phyloP scores from a whole-genome alignment of 371 early-diverging fungal species.

The Mucor plumbeus region DNA sequence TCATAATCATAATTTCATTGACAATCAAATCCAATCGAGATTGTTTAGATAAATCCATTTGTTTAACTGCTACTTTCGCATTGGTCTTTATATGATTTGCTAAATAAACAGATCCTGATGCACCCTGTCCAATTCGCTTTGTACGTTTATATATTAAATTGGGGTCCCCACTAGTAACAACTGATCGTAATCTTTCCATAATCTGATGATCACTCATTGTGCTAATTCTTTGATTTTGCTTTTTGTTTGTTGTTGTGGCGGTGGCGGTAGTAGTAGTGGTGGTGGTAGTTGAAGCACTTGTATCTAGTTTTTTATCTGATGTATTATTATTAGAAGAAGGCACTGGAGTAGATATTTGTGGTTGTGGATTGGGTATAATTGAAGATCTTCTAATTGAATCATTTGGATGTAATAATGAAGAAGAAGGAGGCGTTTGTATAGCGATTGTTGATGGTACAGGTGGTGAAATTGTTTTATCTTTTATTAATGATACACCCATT shows the following conservation, averaged over 20 bases:
- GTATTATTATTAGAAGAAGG: constrained; percentile 20
- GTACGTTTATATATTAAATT: constrained; percentile 79
- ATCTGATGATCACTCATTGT: constrained; percentile 88
- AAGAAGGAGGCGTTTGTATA: background rate
- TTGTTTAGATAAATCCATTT: constrained; percentile 93
- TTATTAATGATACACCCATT: background rate
- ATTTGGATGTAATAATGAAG: background rate
- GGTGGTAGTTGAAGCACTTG: background rate
- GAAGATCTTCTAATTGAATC: background rate
- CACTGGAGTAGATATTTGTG: constrained; percentile 36
- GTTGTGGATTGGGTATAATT: constrained; percentile 27
- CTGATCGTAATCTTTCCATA: constrained; percentile 76
- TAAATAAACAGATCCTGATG: constrained; percentile 93
- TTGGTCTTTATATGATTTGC: constrained; percentile 70
- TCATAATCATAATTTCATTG: constrained; percentile 97
- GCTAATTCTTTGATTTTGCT: constrained; percentile 69
- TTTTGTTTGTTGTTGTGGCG: constrained; percentile 2
- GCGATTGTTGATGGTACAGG: background rate
- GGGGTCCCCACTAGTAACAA: constrained; percentile 88
- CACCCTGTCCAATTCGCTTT: constrained; percentile 95
- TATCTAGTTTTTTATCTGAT: background rate
- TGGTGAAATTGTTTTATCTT: background rate
- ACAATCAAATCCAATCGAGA: constrained; percentile 94
- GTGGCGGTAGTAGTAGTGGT: background rate
- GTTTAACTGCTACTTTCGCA: constrained; percentile 90